These are phyloP conservation scores for Saitoella complicata DNA, from an alignment of 805 yeast genomes.

Conservation along the genomic window DNA sequence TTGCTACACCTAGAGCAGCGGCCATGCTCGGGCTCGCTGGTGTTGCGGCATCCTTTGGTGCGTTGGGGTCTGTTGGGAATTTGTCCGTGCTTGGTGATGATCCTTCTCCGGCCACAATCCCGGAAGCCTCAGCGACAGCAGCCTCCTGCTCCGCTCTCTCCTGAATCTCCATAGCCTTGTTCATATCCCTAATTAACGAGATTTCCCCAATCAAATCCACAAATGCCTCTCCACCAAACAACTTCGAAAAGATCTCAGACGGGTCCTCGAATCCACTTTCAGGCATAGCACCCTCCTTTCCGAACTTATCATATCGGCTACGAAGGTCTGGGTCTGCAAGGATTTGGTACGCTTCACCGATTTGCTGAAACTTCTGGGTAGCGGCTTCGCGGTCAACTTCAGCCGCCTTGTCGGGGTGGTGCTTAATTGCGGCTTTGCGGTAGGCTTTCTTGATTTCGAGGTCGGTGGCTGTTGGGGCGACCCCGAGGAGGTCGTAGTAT, in stretches of 20 bases:
- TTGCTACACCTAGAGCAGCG: conserved; percentile 2
- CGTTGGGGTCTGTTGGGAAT: background rate
- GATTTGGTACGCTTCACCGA: conserved; percentile 41
- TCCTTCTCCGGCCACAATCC: conserved; percentile 2
- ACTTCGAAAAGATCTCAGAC: conserved; percentile 60
- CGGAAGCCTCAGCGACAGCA: conserved; percentile 9
- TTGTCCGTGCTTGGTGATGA: conserved; percentile 1
- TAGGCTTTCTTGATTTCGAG: conserved; percentile 86
- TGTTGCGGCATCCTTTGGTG: background rate
- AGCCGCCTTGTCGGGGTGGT: background rate
- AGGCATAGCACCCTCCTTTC: conserved; percentile 60
- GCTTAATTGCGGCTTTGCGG: conserved; percentile 31
- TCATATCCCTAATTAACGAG: conserved; percentile 58
- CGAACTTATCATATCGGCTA: conserved; percentile 64
- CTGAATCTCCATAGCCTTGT: conserved; percentile 39
- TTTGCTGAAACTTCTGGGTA: conserved; percentile 7
- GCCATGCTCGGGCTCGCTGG: conserved; percentile 1
- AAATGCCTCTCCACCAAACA: conserved; percentile 89
- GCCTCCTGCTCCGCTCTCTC: conserved; percentile 23
- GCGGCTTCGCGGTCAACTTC: background rate
- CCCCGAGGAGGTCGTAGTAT: conserved; percentile 70
- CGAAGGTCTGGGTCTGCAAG: conserved; percentile 58
- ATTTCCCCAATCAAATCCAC: conserved; percentile 59
- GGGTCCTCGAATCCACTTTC: conserved; percentile 69
- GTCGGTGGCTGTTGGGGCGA: conserved; percentile 52